Conservation (phyloP, 169 alveolate genomes). For the Cyclospora cayetanensis region DNA sequence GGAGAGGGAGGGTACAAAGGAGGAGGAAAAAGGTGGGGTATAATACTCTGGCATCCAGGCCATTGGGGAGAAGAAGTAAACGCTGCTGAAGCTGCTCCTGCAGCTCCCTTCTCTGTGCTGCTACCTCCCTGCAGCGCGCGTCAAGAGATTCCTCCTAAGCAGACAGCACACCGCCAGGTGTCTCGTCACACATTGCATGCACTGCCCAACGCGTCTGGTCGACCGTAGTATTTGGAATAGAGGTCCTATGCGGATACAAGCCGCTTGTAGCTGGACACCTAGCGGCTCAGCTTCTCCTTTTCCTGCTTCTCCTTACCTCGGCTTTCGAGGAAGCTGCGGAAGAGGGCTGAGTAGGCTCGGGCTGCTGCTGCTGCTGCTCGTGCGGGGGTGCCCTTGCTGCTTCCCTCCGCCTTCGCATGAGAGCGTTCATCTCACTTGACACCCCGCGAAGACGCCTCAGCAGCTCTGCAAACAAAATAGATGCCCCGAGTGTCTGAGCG, state of each 20-base stretch:
- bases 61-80: not conserved
- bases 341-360: not conserved
- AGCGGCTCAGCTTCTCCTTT: too few species aligned
- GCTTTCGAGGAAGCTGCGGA: not conserved
- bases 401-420: not conserved
- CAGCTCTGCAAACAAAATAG: not conserved
- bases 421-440: not conserved
- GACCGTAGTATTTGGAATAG: too few species aligned
- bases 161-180: not conserved
- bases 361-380: not conserved
- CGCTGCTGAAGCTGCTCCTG: not conserved
- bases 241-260: too few species aligned
- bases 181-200: not conserved
- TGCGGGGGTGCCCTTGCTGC: not conserved
- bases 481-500: too few species aligned
- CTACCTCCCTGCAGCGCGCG: not conserved
- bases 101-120: not conserved
- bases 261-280: too few species aligned
- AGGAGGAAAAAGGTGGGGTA: too few species aligned
- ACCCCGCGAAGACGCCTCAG: not conserved
- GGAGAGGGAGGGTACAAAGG: too few species aligned
- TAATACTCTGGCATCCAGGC: not conserved
- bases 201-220: too few species aligned
- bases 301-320: not conserved
- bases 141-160: not conserved